Percentiles rank a stretch among this genome's conserved stretches.
phyloP scores from a whole-genome alignment of 75 land plant species.

The Picea sitchensis region DNA sequence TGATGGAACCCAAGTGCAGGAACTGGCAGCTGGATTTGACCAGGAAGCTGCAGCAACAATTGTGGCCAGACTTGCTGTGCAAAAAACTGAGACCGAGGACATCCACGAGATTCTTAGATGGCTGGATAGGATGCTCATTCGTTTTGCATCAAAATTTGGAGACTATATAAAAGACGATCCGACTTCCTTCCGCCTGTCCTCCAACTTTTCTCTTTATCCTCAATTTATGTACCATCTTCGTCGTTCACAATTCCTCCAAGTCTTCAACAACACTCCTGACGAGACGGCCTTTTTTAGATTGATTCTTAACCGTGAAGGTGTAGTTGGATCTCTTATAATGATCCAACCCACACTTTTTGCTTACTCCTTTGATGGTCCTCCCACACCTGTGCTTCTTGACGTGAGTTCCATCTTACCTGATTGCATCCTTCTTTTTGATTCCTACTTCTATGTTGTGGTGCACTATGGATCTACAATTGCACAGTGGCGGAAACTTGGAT shows the following conservation, averaged over 20 bases:
- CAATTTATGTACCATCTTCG: conserved; percentile 96
- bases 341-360: conserved; percentile 95
- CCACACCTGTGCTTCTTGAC: conserved; percentile 89
- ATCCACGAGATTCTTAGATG: conserved; percentile 85
- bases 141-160: conserved; percentile 88
- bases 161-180: conserved; percentile 91
- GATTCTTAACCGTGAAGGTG: conserved; percentile 91
- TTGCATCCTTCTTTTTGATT: conserved; percentile 89
- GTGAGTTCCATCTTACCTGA: conserved; percentile 80
- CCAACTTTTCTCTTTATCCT: conserved; percentile 89
- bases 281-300: conserved; percentile 92
- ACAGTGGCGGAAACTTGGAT: conserved; percentile 96
- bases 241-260: conserved; percentile 96
- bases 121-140: conserved; percentile 80
- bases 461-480: conserved; percentile 97
- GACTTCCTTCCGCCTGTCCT: conserved; percentile 76
- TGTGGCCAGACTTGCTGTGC: conserved; percentile 82
- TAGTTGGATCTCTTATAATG: conserved; percentile 85
- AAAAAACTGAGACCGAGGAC: conserved; percentile 59
- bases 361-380: conserved; percentile 97
- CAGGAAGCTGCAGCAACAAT: conserved; percentile 98
- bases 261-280: conserved; percentile 88
- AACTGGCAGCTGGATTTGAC: conserved; percentile 80
- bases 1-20: conserved; percentile 50
- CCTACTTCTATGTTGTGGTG: conserved; percentile 88